These are phyloP conservation scores for Leccinum uliginosum DNA, from an alignment of 768 basidiomycete genomes.

Conservation along the genomic window DNA sequence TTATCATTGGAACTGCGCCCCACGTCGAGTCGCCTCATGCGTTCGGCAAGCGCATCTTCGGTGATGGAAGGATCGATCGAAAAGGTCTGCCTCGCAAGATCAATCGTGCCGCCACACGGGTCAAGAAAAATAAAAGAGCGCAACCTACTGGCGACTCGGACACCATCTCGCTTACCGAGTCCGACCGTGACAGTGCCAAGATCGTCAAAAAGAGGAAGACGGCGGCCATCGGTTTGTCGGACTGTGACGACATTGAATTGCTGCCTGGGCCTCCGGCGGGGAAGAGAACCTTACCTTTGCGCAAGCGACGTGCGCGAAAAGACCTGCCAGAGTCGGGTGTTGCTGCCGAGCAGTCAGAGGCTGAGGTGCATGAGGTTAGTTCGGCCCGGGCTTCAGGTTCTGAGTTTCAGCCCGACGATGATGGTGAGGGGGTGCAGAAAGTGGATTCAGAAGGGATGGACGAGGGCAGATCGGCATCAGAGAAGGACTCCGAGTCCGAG, in stretches of 20 bases:
- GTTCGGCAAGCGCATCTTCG: background rate
- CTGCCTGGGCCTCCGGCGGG: background rate
- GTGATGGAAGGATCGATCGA: background rate
- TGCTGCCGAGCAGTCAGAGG: too few species aligned
- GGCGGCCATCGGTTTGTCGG: background rate
- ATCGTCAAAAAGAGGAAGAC: background rate
- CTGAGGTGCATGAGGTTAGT: too few species aligned
- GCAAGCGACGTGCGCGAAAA: too few species aligned
- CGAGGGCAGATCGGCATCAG: background rate
- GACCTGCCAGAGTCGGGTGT: too few species aligned
- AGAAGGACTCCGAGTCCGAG: background rate
- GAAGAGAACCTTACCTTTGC: background rate
- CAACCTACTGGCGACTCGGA: background rate
- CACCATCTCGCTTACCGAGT: background rate
- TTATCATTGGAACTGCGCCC: background rate
- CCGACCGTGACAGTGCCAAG: background rate
- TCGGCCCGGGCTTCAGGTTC: too few species aligned
- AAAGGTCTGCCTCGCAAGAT: background rate
- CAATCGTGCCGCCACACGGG: background rate
- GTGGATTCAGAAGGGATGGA: background rate
- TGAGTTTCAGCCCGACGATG: too few species aligned
- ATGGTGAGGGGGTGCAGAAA: background rate
- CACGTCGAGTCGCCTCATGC: background rate
- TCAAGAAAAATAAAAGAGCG: background rate
- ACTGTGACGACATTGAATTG: background rate